Percentiles rank a stretch among this genome's conserved stretches.
Evolutionary conservation across 345 rosid genomes (phyloP).

Genomic region (Gossypium thurberi): DNA sequence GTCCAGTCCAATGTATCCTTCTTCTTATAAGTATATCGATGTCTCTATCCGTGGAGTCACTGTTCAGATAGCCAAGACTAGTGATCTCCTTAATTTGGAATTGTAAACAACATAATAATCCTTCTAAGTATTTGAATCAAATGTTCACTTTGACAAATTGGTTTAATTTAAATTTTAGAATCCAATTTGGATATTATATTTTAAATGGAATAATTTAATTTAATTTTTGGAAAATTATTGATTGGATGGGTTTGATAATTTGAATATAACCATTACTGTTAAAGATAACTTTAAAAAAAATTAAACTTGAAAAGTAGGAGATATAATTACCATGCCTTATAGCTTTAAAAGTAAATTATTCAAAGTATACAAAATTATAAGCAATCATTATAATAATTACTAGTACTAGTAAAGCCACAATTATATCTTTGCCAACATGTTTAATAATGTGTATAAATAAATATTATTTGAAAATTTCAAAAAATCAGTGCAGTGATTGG

Average conservation of each 20-base stretch:
- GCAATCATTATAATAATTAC: background rate
- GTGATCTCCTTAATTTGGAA: too few species aligned
- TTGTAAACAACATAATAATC: too few species aligned
- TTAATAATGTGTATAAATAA: background rate
- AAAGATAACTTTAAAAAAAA: too few species aligned
- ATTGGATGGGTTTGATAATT: background rate
- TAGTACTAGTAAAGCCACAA: background rate
- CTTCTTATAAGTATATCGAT: too few species aligned
- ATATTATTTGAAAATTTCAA: background rate
- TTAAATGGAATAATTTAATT: background rate
- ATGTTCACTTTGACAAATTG: too few species aligned
- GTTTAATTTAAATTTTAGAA: too few species aligned
- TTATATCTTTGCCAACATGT: background rate
- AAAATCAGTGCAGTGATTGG: too few species aligned
- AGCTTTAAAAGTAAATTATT: background rate
- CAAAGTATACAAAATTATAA: background rate
- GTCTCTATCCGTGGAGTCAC: too few species aligned
- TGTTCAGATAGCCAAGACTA: too few species aligned
- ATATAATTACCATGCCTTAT: slow-evolving; percentile 2
- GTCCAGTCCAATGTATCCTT: too few species aligned
- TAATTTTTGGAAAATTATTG: background rate
- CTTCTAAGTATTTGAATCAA: too few species aligned
- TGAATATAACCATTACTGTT: background rate
- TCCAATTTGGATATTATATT: background rate
- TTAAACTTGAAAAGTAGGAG: background rate